Conservation (phyloP, 2,329 filamentous ascomycete genomes). For the Fusarium goolgardi region DNA sequence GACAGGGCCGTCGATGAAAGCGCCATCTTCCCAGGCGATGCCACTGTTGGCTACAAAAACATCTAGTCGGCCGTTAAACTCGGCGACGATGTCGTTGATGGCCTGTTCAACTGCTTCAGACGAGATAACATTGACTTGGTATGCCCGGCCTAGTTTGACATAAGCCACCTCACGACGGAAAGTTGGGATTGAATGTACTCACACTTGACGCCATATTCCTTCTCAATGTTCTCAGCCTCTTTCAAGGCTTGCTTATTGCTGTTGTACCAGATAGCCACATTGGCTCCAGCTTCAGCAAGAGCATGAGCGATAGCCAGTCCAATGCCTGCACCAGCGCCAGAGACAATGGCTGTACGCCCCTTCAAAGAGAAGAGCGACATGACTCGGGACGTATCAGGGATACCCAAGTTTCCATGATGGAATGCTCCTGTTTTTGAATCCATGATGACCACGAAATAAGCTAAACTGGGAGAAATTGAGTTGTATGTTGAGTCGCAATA, state of each 20-base stretch:
- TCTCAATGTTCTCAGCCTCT: slow-evolving; percentile 71
- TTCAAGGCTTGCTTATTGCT: slow-evolving; percentile 73
- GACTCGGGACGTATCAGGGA: slow-evolving; percentile 62
- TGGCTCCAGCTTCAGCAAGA: slow-evolving; percentile 76
- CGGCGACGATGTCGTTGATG: slow-evolving; percentile 65
- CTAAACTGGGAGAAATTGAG: not conserved
- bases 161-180: slow-evolving; percentile 7
- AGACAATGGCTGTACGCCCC: slow-evolving; percentile 76
- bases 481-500: not conserved
- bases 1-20: slow-evolving; percentile 73
- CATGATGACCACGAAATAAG: slow-evolving; percentile 49
- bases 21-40: slow-evolving; percentile 76
- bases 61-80: slow-evolving; percentile 80
- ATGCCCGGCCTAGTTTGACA: slow-evolving; percentile 65
- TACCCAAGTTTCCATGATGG: slow-evolving; percentile 65
- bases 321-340: slow-evolving; percentile 74
- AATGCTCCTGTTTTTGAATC: slow-evolving; percentile 63
- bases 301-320: slow-evolving; percentile 73
- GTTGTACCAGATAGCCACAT: slow-evolving; percentile 79
- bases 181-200: slow-evolving; percentile 46
- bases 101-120: slow-evolving; percentile 63
- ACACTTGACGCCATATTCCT: slow-evolving; percentile 76
- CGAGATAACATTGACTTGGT: slow-evolving; percentile 70
- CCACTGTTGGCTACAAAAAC: slow-evolving; percentile 84
- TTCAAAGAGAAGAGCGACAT: slow-evolving; percentile 76